A percentile compares a stretch with the other conserved stretches of the same genome.
These are phyloP conservation scores for Chrysoporthe cubensis DNA, from an alignment of 2,329 filamentous ascomycete species.

Conservation along the genomic window DNA sequence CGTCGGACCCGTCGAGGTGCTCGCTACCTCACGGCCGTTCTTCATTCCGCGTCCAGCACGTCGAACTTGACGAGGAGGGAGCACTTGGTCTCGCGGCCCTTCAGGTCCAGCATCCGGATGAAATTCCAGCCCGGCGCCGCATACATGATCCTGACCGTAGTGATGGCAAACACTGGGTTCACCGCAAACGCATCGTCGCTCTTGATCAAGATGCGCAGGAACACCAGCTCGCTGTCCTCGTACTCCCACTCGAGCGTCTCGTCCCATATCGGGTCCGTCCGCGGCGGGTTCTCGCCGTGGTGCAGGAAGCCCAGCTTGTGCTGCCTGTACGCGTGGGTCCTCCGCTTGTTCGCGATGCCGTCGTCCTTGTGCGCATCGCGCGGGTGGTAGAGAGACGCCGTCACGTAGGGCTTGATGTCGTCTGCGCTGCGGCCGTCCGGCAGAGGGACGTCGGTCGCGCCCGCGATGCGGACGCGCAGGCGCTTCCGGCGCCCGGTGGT, in stretches of 20 bases:
- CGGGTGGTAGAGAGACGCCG: slow-evolving; percentile 66
- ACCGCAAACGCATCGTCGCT: slow-evolving; percentile 65
- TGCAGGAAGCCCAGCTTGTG: slow-evolving; percentile 59
- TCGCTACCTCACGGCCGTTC: background rate
- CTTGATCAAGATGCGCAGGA: slow-evolving; percentile 68
- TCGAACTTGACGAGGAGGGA: slow-evolving; percentile 66
- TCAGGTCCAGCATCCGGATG: slow-evolving; percentile 66
- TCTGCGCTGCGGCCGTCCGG: slow-evolving; percentile 53
- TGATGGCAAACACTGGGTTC: slow-evolving; percentile 66
- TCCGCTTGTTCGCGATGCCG: slow-evolving; percentile 53
- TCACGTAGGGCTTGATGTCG: slow-evolving; percentile 66
- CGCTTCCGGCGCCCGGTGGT: slow-evolving; percentile 40
- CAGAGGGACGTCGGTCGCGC: slow-evolving; percentile 64
- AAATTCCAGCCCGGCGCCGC: slow-evolving; percentile 63
- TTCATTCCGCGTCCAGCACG: slow-evolving; percentile 44
- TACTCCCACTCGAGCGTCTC: slow-evolving; percentile 70
- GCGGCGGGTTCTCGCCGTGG: slow-evolving; percentile 59
- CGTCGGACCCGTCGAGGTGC: too few species aligned
- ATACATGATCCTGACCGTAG: slow-evolving; percentile 64
- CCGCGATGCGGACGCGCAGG: slow-evolving; percentile 62
- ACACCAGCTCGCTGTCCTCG: slow-evolving; percentile 68
- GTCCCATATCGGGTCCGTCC: slow-evolving; percentile 68
- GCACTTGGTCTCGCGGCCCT: slow-evolving; percentile 66
- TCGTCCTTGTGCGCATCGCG: slow-evolving; percentile 51
- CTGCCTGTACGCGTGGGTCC: slow-evolving; percentile 64